Base-by-base conservation (phyloP, 306 rosid species). In the Castanospermum australe region DNA sequence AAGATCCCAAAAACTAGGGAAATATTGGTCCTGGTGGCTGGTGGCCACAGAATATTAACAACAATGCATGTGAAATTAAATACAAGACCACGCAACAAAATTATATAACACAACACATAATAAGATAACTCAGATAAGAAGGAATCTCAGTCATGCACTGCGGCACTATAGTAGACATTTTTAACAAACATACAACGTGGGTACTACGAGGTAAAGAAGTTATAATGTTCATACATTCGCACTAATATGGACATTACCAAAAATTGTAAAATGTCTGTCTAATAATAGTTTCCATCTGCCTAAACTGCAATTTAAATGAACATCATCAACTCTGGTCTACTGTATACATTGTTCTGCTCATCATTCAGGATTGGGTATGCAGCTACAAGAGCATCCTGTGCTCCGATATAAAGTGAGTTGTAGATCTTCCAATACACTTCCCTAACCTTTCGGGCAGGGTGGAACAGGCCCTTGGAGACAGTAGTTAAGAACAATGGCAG, bases 361-460 rank as follows among this genome's bases (percentile, higher is more conserved):
- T 91, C 91, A 76, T 91, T 89, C 82, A 91, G 71, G 44, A 68
- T 42, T 4, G 96, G 96, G 79, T 91, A 91, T 5, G 93, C 87
- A 10, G 93, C 90, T 5, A 91, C 96, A 21, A 91, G 96, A 5
- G 96, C 93, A 73, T 91, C 96, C 84, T 91, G 96, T 64, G 90
- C 82, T 50, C 96, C 96, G 10, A 91, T 91, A 65, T 91, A 91
- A 6, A 91, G 85, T 1, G 96, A 84, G 79, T 91, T 91, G 38
- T 89, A 91, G 35, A 91, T 91, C 85, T 91, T 91, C 96, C 96
- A 91, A 79, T 91, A 91, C 42, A 91, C 96, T 79, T 91, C 96
- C 75, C 96, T 86, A 48, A 91, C 96, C 81, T 91, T 91, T 50
- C 96, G 85, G 0, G 96, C 96, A 0, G 96, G 96, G 61, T 91